Evolutionary conservation across 306 rosid species (phyloP), one percentile per base, ranked within the genome.

Genomic region (Vicia sativa): DNA sequence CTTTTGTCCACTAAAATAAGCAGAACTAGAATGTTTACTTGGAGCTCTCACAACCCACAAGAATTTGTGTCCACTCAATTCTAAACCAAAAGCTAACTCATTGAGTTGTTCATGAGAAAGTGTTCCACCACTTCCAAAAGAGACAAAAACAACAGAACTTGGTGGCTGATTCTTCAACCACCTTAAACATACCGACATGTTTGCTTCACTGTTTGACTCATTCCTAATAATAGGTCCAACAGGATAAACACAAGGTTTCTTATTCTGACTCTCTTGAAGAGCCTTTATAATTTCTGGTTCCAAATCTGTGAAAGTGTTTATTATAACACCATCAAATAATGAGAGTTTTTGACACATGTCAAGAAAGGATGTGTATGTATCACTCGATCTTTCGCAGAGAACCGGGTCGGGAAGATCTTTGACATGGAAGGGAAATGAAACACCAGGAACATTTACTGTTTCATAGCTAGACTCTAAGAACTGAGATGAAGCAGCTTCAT

Each of bases 121-220:
- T 25, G 80, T 74, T 12, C 82, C 85, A 39, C 72, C 85, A 70
- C 85, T 81, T 6, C 82, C 82, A 43, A 77, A 81, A 11, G 77
- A 64, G 6, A 82, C 69, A 49, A 5, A 82, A 15, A 81, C 3
- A 1, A 77, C 74, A 16, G 82, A 77, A 7, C 48, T 66, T 12
- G 10, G 70, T 5, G 61, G 67, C 2, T 81, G 77, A 50, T 56
- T 67, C 0, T 73, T 70, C 60, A 81, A 56, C 82, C 85, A 81
- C 38, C 2, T 39, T 7, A 72, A 11, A 29, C 78, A 48, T 9
- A n/a, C 11, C 14, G 21, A 31, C 59, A 2, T 26, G 16, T 68
- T 70, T 31, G 6, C 29, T 61, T 55, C 19, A 42, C 1, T 11
- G 4, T 6, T 52, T 15, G 79, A 74, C 15, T 60, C 76, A 5